Base-by-base conservation (phyloP, 495 filamentous ascomycete species). In the Hypoxylon perforatum region DNA sequence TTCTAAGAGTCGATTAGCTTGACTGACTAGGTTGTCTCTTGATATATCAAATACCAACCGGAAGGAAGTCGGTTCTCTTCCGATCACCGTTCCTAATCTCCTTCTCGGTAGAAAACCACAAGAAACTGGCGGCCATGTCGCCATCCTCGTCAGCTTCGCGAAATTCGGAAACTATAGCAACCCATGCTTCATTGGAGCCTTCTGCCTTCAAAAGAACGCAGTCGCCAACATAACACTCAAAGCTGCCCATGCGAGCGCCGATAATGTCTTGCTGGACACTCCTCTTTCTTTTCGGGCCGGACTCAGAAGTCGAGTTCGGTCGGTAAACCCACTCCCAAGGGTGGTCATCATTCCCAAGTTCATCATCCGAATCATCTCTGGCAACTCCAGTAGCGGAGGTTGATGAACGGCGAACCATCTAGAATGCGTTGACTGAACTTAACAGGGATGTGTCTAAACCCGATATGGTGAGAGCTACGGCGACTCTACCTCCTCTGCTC, bases 281-380 rank as follows among this genome's bases (percentile, higher is more conserved):
- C 75, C 61, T 76, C 73, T 73, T 83, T 53, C 70, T 75, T 73
- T 71, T 84, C 0, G 56, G 44, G 4, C 35, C 49, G 65, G 56
- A 39, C 73, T 63, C 1, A 60, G 55, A 44, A 63, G 69, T 3
- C 5, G 76, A 22, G 11, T 17, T 30, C 23, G 64, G 18, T 17
- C 45, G 74, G 77, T 95, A 95, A 25, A 97, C 88, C 94, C 94
- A 99, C 73, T 96, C 88, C 95, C 95, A 99, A 1, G 93, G 92
- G 41, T 83, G 80, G 75, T 97, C 92, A 54, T 95, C 92, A 15
- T 87, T 79, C 17, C 92, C 93, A 9, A 96, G 83, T 73, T 97
- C 94, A 67, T 97, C 93, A 79, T 97, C 94, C 11, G 92, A 96
- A 73, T 96, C 92, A 56, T 96, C 93, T 60, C 92, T 84, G 12